Base-by-base conservation (phyloP, 2,329 filamentous ascomycete species). In the Colletotrichum echinochloae region DNA sequence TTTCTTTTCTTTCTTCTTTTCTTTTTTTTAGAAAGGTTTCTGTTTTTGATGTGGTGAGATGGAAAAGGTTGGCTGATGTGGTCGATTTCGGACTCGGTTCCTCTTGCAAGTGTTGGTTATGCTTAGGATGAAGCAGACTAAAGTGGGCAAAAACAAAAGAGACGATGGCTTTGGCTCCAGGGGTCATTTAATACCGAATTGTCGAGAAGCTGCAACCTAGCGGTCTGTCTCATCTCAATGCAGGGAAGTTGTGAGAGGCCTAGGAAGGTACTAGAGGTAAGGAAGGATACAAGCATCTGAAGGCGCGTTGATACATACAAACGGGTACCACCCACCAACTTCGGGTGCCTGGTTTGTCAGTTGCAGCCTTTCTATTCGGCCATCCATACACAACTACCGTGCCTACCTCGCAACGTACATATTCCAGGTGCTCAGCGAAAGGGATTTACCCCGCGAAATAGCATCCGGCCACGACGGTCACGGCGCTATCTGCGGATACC, bases 161-260 rank as follows among this genome's bases (percentile, higher is more conserved):
- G 44, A 46, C n/a, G 37, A 14, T 44, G 14, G 23, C 23, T 56
- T 44, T 56, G 23, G 35, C 30, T 56, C 51, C 23, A 14, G n/a
- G 30, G 12, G n/a, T 28, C 23, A 48, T 55, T 59, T 39, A 39
- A 37, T 37, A n/a, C 57, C 37, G 35, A 39, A 23, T 23, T 23
- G 33, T 33, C 28, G 18, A 39, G 49, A 52, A 60, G 35, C 54
- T 49, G 60, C 65, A 51, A 44, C 41, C 23, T 14, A 26, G 30
- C 35, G 35, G 66, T 66, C 55, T 70, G 66, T 66, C 55, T 70
- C 63, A 55, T 66, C 37, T 44, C 30, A 60, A 35, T 69, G 7
- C 48, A 55, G 51, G 39, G 33, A 65, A 57, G 28, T 23, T 48
- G 30, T 33, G 61, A 44, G 33, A 60, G 26, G 55, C 54, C 44